Conservation (phyloP, 495 filamentous ascomycete genomes). For the Trichocladium uniseriatum region DNA sequence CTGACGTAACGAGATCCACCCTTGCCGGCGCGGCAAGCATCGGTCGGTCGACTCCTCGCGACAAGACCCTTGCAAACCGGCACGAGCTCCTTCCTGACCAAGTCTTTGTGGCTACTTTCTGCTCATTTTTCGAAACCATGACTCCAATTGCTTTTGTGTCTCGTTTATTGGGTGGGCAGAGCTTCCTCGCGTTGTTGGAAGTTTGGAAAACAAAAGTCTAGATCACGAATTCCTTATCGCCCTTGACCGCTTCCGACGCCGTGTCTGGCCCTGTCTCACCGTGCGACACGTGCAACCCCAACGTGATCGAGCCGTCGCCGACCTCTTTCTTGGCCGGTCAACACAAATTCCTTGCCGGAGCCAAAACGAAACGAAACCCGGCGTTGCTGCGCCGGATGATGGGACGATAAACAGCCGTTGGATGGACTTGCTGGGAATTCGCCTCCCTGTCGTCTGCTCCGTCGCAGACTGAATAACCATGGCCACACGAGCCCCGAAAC, state of each 20-base stretch:
- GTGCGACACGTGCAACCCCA: not conserved
- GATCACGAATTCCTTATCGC: not conserved
- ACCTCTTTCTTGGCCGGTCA: too few relatives aligned
- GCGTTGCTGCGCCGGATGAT: too few relatives aligned
- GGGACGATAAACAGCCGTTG: too few relatives aligned
- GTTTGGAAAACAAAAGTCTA: not conserved
- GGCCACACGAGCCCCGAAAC: conserved; percentile 5
- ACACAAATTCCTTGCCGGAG: too few relatives aligned
- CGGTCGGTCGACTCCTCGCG: not conserved
- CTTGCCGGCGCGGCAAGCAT: conserved; percentile 11
- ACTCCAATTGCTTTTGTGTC: not conserved
- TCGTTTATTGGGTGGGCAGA: not conserved
- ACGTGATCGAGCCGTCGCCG: not conserved
- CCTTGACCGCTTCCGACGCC: too few relatives aligned
- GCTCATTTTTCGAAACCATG: not conserved
- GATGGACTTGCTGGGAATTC: too few relatives aligned
- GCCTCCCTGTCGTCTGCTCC: too few relatives aligned
- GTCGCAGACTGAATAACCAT: conserved; percentile 5
- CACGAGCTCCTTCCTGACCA: not conserved
- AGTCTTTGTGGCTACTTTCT: not conserved
- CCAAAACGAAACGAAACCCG: too few relatives aligned
- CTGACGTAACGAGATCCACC: conserved; percentile 14
- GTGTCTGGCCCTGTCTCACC: not conserved
- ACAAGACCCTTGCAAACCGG: not conserved
- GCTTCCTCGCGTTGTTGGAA: not conserved